These are phyloP conservation scores for Penicillium sp. DNA, from an alignment of 2,329 filamentous ascomycete genomes.

Conservation along the genomic window DNA sequence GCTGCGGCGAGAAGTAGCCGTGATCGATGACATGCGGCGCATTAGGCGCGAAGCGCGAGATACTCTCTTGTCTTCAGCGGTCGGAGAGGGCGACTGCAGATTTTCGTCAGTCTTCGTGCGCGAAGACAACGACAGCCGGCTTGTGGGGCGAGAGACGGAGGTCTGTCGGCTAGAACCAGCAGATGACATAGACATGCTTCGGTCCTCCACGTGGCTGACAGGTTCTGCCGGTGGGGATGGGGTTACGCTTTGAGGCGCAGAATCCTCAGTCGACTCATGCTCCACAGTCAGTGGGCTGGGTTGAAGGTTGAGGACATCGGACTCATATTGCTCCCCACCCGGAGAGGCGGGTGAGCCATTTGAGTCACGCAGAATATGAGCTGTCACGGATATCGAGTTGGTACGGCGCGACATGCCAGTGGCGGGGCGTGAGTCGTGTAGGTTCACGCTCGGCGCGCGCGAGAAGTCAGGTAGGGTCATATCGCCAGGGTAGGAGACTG, in stretches of 20 bases:
- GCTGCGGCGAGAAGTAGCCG: conserved; percentile 53
- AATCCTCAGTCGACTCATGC: conserved; percentile 55
- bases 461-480: conserved; percentile 30
- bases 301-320: conserved; percentile 47
- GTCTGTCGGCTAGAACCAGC: conserved; percentile 35
- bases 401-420: conserved; percentile 26
- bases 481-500: conserved; percentile 32
- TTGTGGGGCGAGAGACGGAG: conserved; percentile 38
- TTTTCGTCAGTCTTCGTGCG: conserved; percentile 39
- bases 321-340: conserved; percentile 29
- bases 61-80: conserved; percentile 53
- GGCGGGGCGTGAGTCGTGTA: conserved; percentile 29
- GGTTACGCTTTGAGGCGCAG: conserved; percentile 11
- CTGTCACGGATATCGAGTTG: conserved; percentile 85
- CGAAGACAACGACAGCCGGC: conserved; percentile 42
- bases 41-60: conserved; percentile 63
- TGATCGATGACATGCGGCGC: conserved; percentile 65
- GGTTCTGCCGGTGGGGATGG: conserved; percentile 18
- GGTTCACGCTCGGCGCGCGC: conserved; percentile 33
- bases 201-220: conserved; percentile 29
- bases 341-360: conserved; percentile 43
- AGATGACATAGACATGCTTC: conserved; percentile 43
- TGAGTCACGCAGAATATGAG: conserved; percentile 71
- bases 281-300: conserved; percentile 64
- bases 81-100: conserved; percentile 28